Evolutionary conservation across 2,329 filamentous ascomycete genomes (phyloP), one percentile per base, ranked within the genome.

Genomic region (Apiospora koreana): DNA sequence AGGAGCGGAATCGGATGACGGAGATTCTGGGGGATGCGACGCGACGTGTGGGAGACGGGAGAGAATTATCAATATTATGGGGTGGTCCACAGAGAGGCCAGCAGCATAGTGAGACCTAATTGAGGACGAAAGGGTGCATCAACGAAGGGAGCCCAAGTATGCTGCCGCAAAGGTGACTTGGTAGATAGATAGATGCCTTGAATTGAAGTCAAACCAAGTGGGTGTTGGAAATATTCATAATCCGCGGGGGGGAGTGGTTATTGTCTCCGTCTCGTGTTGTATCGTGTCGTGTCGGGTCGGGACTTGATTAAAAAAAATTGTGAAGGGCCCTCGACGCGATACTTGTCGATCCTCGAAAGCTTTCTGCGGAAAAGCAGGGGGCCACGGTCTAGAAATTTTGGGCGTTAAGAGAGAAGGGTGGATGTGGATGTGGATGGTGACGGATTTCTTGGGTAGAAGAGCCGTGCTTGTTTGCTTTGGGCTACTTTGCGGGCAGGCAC

Each of bases 31-130:
- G 6, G 69, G 65, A 71, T 69, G 72, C 67, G 69, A 73, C 71
- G 73, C 72, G 72, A 73, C 71, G 69, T 38, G 69, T 69, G 62
- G 25, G 50, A 43, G 58, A 71, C 67, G 68, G 70, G 67, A 69
- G 72, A 58, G 43, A 62, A 21, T 62, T 31, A 48, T 54, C 38
- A 72, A 67, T 42, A 43, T 35, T 62, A 38, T 31, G 28, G 54
- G 54, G 31, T 38, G 54, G 54, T 62, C 54, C 54, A 62, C 54
- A 38, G 54, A 31, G 54, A 62, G 35, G 54, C 54, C 54, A 62
- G 31, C 54, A 62, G 54, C 54, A 62, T 62, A 62, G 54, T 62
- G 54, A 62, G 31, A 62, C 54, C 54, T 62, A 38, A 38, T 31
- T 23, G 54, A 28, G 31, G 54, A 12, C 54, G 12, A 38, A 38